Conservation (phyloP, 192 early-diverging fungal genomes). For the Mortierella alpina region DNA sequence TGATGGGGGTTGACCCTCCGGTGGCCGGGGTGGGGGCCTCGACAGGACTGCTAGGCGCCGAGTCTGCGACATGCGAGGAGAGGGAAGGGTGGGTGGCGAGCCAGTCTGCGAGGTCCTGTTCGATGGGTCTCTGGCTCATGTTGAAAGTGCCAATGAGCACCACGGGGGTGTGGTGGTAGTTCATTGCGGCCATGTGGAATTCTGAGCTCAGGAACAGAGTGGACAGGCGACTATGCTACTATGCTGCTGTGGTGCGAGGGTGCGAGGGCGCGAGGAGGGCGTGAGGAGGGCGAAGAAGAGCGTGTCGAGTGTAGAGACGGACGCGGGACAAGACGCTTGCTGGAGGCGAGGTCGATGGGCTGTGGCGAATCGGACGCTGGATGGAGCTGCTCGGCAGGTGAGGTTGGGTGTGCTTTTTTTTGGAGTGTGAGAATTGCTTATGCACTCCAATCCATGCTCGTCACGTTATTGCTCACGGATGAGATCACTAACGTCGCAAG, state of each 20-base stretch:
- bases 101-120: conserved; percentile 55
- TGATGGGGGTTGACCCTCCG: conserved; percentile 10
- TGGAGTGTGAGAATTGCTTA: no score
- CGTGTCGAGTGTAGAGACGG: no score
- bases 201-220: not conserved
- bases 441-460: no score
- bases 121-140: conserved; percentile 44
- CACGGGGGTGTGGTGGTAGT: conserved; percentile 16
- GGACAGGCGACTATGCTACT: not conserved
- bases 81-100: conserved; percentile 41
- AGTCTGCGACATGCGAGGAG: conserved; percentile 8
- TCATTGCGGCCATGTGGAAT: conserved; percentile 7
- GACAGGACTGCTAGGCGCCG: conserved; percentile 32
- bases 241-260: not conserved
- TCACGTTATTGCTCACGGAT: no score
- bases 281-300: no score
- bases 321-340: no score
- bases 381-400: no score
- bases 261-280: not conserved
- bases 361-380: no score
- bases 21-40: not conserved
- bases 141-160: conserved; percentile 60
- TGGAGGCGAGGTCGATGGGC: no score
- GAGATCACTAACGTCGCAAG: no score
- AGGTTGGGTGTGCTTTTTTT: no score